Conservation (phyloP, 2,329 filamentous ascomycete species). For the Cladophialophora carrionii region DNA sequence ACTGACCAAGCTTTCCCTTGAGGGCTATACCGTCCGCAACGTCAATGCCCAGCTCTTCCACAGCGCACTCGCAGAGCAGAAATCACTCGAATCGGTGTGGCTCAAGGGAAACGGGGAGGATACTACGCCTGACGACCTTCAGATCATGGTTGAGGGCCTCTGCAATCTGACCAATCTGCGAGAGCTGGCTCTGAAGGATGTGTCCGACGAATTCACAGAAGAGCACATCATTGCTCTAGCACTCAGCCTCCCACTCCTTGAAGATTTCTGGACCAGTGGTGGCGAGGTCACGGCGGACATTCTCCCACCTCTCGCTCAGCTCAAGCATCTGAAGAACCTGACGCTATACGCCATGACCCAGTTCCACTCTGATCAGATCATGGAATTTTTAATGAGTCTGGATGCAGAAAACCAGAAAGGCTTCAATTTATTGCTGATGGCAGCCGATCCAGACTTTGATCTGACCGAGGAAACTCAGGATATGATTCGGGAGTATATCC, state of each 20-base stretch:
- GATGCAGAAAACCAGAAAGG: constrained; percentile 41
- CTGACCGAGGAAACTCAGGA: constrained; percentile 40
- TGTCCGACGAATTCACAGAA: constrained; percentile 43
- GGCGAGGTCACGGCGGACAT: constrained; percentile 41
- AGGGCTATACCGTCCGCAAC: constrained; percentile 39
- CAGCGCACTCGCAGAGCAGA: constrained; percentile 40
- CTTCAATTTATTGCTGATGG: constrained; percentile 42
- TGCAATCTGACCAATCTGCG: constrained; percentile 40
- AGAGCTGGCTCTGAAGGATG: constrained; percentile 43
- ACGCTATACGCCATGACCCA: constrained; percentile 43
- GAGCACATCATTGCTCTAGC: constrained; percentile 41
- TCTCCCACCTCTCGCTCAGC: constrained; percentile 40
- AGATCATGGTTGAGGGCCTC: constrained; percentile 42
- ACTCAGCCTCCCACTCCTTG: constrained; percentile 41
- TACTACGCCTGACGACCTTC: constrained; percentile 38
- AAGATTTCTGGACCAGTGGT: constrained; percentile 44
- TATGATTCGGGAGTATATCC: constrained; percentile 40
- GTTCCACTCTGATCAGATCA: constrained; percentile 42
- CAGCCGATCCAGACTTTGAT: constrained; percentile 35
- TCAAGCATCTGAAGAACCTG: constrained; percentile 40
- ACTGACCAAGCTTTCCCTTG: constrained; percentile 41
- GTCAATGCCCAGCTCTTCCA: constrained; percentile 39
- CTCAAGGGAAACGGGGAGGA: constrained; percentile 42
- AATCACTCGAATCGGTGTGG: constrained; percentile 40
- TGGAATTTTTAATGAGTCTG: constrained; percentile 42